Evolutionary conservation across 2,329 filamentous ascomycete genomes (phyloP), one percentile per base, ranked within the genome.

Genomic region (Trichoderma harzianum): DNA sequence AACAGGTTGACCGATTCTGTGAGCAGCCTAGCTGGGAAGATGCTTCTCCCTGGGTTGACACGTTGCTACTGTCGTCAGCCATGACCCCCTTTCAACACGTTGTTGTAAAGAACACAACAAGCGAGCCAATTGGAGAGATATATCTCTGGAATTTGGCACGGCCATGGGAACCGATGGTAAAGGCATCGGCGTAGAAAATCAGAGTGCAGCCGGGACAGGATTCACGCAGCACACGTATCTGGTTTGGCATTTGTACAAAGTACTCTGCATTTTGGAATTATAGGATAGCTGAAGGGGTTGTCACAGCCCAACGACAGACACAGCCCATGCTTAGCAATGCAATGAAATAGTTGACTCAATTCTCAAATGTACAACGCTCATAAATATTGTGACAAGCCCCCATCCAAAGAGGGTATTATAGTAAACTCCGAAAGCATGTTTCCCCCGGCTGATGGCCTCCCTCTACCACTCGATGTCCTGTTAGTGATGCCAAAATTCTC

Each of bases 161-260:
- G 36, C 82, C 82, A 43, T 84, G 82, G 82, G 82, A 84, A 73
- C 82, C 82, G 10, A 82, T 84, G 79, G 79, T 83, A n/a, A 81
- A 79, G 73, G 82, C 81, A 10, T 77, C 76, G 14, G 80, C 78
- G n/a, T 82, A 58, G 68, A 76, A 51, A 28, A 14, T 2, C 28
- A 64, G 5, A 39, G 32, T 55, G 32, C 24, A 28, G n/a, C 30
- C 24, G 57, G 1, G 24, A 60, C 34, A 28, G 24, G 18, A 30
- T 14, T 43, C 14, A 21, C 18, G 28, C n/a, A 7, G 28, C 26
- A 30, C 24, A 28, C 14, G 2, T 3, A 5, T 43, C 53, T 24
- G 24, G n/a, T 7, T 61, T 10, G 32, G 12, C n/a, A 26, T 8
- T 21, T 21, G 24, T 28, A 26, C 7, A n/a, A 2, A 14, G 21